phyloP scores from a whole-genome alignment of 2,329 filamentous ascomycete genomes.

The Lecanoromycetidae sp. region DNA sequence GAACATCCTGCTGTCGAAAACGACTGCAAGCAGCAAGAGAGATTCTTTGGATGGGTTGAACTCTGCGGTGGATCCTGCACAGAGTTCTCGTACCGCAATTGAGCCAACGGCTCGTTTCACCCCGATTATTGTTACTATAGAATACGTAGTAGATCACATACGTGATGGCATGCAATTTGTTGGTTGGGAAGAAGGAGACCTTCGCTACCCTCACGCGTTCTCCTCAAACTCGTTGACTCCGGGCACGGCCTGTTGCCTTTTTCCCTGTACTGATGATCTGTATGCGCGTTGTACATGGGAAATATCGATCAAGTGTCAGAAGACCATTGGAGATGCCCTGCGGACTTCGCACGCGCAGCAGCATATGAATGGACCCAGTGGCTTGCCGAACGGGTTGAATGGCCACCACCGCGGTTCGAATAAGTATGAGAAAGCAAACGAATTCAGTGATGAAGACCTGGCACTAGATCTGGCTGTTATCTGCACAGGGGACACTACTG shows the following conservation, averaged over 20 bases:
- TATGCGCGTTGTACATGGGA: conserved; percentile 76
- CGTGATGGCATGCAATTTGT: conserved; percentile 88
- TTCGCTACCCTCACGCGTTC: conserved; percentile 81
- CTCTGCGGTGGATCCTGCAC: conserved; percentile 24
- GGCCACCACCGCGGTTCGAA: conserved; percentile 11
- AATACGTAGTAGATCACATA: conserved; percentile 63
- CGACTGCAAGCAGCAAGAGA: conserved; percentile 27
- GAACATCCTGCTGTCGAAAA: conserved; percentile 33
- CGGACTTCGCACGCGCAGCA: background rate
- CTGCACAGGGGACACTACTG: conserved; percentile 77
- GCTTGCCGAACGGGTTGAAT: conserved; percentile 6
- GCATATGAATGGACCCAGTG: no score
- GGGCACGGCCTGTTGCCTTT: conserved; percentile 71
- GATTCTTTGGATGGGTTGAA: conserved; percentile 23
- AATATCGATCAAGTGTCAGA: conserved; percentile 72
- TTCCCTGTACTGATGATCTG: conserved; percentile 84
- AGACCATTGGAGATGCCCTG: conserved; percentile 68
- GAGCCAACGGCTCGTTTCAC: conserved; percentile 38
- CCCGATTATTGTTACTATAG: conserved; percentile 55
- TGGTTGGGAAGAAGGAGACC: conserved; percentile 66
- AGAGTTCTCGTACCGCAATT: conserved; percentile 25
- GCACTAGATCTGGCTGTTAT: conserved; percentile 79
- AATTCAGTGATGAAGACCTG: conserved; percentile 64
- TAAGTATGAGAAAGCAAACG: conserved; percentile 26
- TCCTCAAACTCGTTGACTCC: conserved; percentile 69